Base-by-base conservation (phyloP, 768 basidiomycete species). In the Guyanaporus albipodus region DNA sequence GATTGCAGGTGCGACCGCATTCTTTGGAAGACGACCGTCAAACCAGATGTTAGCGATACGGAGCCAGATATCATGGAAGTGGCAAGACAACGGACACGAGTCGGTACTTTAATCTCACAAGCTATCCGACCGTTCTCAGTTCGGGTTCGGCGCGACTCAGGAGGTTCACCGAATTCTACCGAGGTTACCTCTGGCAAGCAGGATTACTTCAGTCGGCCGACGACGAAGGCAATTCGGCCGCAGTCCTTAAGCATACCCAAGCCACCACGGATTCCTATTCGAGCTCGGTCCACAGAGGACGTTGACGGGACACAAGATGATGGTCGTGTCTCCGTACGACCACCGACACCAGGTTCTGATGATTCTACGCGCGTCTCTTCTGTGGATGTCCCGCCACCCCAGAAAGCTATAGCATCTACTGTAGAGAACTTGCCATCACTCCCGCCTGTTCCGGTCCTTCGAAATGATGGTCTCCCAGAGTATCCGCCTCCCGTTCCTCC, bases 1-100 rank as follows among this genome's bases (percentile, higher is more conserved):
- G n/a, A 5, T 31, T 48, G 7, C 42, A 87, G 86, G 86, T 91
- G 89, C 58, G 89, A 91, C 61, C 80, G 89, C 17, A 87, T 91
- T 36, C 67, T 91, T 5, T 91, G 82, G 82, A 91, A 89, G 64
- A 75, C 85, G 6, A 89, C 83, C 1, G 72, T 86, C 21, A 59
- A 69, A 24, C 75, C 75, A 14, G 73, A 73, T 11, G 65, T 68
- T 1, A 69, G 73, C 21, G 62, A 68, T 8, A 74, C 72, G 28
- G 69, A 68, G 14, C 70, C 73, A 9, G 66, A 67, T n/a, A 26
- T 61, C 39, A 57, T 60, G 29, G 54, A 60, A 34, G 36, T 58
- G 41, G 40, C 59, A 35, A 59, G 70, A 29, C 63, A 73, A 24
- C 70, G 74, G n/a, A 75, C 68, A 22, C 72, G 73, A 31, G 70